Evolutionary conservation across 305 asterid species (phyloP).

Genomic region (Fraxinus angustifolia): DNA sequence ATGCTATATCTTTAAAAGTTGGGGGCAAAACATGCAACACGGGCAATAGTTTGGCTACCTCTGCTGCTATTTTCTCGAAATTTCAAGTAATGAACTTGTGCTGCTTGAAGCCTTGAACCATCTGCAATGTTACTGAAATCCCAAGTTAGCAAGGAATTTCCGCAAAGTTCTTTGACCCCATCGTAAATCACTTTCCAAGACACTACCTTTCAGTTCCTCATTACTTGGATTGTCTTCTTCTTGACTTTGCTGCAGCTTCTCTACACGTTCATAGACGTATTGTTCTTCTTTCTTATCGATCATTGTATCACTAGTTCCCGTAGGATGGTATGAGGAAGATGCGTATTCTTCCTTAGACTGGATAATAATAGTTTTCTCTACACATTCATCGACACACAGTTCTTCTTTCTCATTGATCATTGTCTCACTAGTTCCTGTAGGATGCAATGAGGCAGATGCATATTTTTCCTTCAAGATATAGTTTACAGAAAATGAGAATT

Average conservation of each 20-base stretch:
- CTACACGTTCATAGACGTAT: conserved; percentile 11
- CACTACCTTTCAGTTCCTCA: conserved; percentile 13
- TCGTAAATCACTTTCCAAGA: conserved; percentile 33
- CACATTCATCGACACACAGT: conserved; percentile 1
- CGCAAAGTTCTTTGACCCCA: conserved; percentile 63
- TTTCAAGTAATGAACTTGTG: neutral
- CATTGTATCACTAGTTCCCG: conserved; percentile 30
- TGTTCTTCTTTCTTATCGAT: conserved; percentile 17
- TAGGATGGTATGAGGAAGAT: conserved; percentile 11
- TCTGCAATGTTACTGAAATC: conserved; percentile 27
- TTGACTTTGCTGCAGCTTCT: conserved; percentile 16
- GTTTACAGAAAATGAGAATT: conserved; percentile 18
- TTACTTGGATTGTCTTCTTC: conserved; percentile 7
- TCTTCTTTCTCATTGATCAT: conserved; percentile 19
- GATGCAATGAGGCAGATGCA: conserved; percentile 19
- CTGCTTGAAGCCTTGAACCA: neutral
- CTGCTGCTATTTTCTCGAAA: neutral
- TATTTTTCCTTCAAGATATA: conserved; percentile 22
- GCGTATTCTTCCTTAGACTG: conserved; percentile 37
- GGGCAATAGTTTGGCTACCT: neutral
- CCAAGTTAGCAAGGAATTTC: conserved; percentile 52
- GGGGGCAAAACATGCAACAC: neutral
- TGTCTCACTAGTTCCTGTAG: conserved; percentile 30
- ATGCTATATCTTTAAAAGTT: neutral
- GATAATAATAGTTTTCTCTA: conserved; percentile 22